Base-by-base conservation (phyloP, 495 filamentous ascomycete genomes). In the Penicillium daleae region DNA sequence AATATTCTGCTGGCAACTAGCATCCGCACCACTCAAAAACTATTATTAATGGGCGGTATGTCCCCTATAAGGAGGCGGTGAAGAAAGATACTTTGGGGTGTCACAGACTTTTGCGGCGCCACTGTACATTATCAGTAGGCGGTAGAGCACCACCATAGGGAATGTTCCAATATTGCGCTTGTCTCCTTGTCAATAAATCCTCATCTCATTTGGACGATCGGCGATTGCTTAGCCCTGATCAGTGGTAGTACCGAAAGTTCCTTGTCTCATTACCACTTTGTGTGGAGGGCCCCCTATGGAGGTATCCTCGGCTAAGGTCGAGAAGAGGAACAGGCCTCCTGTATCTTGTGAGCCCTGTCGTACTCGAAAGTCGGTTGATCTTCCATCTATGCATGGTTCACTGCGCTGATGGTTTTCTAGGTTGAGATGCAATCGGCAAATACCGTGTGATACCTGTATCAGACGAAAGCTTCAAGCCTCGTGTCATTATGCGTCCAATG, bases 401-500 rank as follows among this genome's bases (percentile, higher is more conserved):
- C 24, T 4, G 4, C 17, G 4, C 33, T 58, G 48, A 62, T 56
- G 39, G 35, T 40, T 55, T 61, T 60, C n/a, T 48, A 77, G 79
- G 62, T 66, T 79, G 57, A 79, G 79, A 75, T 83, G 80, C 61
- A 75, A 83, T 62, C 73, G 77, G 19, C 74, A 76, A 53, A 60
- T 71, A 53, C 79, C 80, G 6, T 82, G 79, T 62, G 70, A 74
- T 37, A 69, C 63, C 33, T 87, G 83, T 57, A 59, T 74, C 24
- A 80, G 81, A 56, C 78, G 77, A 56, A 80, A 77, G 35, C 70
- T 74, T 37, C 66, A 64, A 1, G 71, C 74, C 1, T 61, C 67
- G 4, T 86, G 84, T 64, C 67, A 67, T 2, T 84, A 85, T 66
- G 79, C 78, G 13, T 71, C 75, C 9, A 77, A 77, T 46, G 73